Evolutionary conservation across 495 filamentous ascomycete genomes (phyloP), one percentile per base, ranked within the genome.

Genomic region (Hypoxylon trugodes): DNA sequence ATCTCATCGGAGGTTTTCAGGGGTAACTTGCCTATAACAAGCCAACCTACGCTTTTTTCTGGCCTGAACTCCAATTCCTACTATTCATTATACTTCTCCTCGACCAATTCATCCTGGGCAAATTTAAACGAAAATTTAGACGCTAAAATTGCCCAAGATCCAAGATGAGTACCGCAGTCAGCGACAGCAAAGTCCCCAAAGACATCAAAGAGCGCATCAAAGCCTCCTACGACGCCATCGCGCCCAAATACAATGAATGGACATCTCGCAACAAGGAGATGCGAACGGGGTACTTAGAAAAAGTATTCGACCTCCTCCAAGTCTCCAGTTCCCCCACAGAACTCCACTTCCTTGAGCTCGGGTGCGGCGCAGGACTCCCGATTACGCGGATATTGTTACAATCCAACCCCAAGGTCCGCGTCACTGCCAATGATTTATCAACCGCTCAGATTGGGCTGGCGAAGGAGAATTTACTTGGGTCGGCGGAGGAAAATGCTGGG

Each of bases 371-470:
- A 12, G 76, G 76, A 18, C 21, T 67, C 16, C 76, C 76, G 1
- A 60, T 73, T 8, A 64, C 69, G 2, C 33, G 61, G 26, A 61
- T 25, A n/a, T 61, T 76, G 7, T 58, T 76, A 3, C n/a, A n/a
- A n/a, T 36, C 55, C 6, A 35, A 40, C 21, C 47, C 46, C 16
- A 18, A 37, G 13, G 60, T 46, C 3, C 50, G 36, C 2, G 42
- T 73, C 30, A 60, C 59, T 5, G 74, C 69, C 37, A 75, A 74
- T 52, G 76, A 78, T 59, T 26, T 78, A 3, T 78, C 76, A 12
- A 41, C 42, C 7, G 52, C 64, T 3, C 74, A 78, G 56, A 28
- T 78, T 15, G 57, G 35, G 6, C 46, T 72, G 9, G 68, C 51
- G 13, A 45, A 37, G 21, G 42, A 42, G 33, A 64, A 58, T 13